A percentile compares a stretch with the other conserved stretches of the same genome.
Evolutionary conservation across 192 early-diverging fungal genomes (phyloP).

Genomic region (Mortierella hygrophila): DNA sequence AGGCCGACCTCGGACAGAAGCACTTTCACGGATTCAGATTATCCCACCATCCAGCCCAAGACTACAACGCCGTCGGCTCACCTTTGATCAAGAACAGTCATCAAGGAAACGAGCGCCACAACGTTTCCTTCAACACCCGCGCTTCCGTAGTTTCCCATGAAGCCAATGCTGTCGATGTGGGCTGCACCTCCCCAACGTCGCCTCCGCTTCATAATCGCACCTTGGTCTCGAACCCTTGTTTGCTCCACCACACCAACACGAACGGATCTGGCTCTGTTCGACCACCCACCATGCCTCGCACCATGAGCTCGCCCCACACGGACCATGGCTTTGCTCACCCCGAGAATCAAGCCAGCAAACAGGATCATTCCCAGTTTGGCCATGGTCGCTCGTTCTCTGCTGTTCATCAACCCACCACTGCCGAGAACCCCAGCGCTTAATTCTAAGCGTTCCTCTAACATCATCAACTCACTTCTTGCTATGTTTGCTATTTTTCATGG

Average conservation of each 20-base stretch:
- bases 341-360: neutral
- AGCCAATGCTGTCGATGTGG: neutral
- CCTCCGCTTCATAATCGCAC: constrained; percentile 9
- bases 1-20: constrained; percentile 16
- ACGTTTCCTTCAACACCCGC: constrained; percentile 3
- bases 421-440: neutral
- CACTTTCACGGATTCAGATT: neutral
- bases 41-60: neutral
- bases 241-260: constrained; percentile 36
- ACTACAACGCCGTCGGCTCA: neutral
- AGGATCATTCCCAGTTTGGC: neutral
- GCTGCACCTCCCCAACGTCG: neutral
- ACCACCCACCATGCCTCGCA: constrained; percentile 31
- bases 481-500: neutral
- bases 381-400: constrained; percentile 4
- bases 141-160: neutral
- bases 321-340: neutral
- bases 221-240: constrained; percentile 48
- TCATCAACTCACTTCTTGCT: neutral
- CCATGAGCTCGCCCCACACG: constrained; percentile 12
- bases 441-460: neutral
- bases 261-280: constrained; percentile 32
- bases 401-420: neutral
- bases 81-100: constrained; percentile 18
- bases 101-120: constrained; percentile 9